Percentiles rank a stretch among this genome's conserved stretches.
Conservation (phyloP, 1,284 basidiomycete species). For the Takashimella koratensis region DNA sequence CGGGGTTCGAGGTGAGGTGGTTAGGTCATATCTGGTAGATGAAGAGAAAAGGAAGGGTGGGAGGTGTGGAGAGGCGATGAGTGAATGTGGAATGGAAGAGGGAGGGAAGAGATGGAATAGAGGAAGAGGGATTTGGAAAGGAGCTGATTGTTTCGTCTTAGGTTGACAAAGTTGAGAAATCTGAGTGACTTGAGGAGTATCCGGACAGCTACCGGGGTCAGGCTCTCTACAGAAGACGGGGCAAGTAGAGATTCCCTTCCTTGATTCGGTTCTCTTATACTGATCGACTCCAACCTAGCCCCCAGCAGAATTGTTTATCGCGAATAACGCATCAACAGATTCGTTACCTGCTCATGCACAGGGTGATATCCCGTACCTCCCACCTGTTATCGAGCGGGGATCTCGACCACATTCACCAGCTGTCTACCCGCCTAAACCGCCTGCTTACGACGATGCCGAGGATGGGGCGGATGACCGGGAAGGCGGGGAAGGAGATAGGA, state of each 20-base stretch:
- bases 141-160: slow-evolving; percentile 3
- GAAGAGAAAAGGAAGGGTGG: too few species aligned
- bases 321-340: slow-evolving; percentile 38
- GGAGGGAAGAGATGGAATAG: background rate
- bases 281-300: too few species aligned
- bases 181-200: background rate
- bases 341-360: slow-evolving; percentile 29
- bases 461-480: background rate
- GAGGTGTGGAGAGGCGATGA: background rate
- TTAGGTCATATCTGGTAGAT: background rate
- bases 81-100: background rate
- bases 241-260: slow-evolving; percentile 9
- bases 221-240: slow-evolving; percentile 13
- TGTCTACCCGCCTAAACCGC: slow-evolving; percentile 4
- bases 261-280: too few species aligned
- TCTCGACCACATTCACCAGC: too few species aligned
- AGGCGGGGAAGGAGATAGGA: slow-evolving; percentile 4
- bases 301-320: slow-evolving; percentile 31
- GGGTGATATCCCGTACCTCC: slow-evolving; percentile 10
- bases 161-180: background rate
- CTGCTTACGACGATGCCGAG: background rate
- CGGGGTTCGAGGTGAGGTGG: background rate
- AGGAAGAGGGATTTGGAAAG: background rate
- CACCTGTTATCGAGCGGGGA: background rate
- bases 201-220: background rate